These are phyloP conservation scores for Begonia peltatifolia DNA, from an alignment of 306 rosid species.

Conservation along the genomic window DNA sequence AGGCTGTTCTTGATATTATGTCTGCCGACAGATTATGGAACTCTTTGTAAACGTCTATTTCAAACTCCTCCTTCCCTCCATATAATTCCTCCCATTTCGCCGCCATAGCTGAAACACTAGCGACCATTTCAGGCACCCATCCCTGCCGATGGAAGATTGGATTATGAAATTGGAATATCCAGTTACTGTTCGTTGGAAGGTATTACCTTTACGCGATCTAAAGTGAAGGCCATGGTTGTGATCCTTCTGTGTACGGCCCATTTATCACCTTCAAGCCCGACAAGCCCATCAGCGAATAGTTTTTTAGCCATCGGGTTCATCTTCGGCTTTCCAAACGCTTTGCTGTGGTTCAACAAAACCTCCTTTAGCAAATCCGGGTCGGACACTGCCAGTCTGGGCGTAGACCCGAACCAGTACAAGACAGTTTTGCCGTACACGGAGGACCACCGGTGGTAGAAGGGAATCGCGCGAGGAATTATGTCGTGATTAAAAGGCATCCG, in stretches of 20 bases:
- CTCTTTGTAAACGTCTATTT: conserved; percentile 44
- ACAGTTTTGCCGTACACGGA: conserved; percentile 45
- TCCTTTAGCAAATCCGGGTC: conserved; percentile 60
- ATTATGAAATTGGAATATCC: too few relatives aligned
- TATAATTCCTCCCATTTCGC: conserved; percentile 43
- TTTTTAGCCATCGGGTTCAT: conserved; percentile 26
- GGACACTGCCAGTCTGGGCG: conserved; percentile 43
- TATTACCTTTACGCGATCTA: conserved; percentile 44
- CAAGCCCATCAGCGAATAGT: conserved; percentile 54
- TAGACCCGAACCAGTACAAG: conserved; percentile 60
- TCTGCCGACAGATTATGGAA: conserved; percentile 47
- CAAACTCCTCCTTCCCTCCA: conserved; percentile 40
- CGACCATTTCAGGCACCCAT: conserved; percentile 67
- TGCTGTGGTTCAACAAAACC: conserved; percentile 30
- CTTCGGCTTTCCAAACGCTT: conserved; percentile 15
- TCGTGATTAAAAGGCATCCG: conserved; percentile 26
- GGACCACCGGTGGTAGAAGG: conserved; percentile 54
- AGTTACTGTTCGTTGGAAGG: too few relatives aligned
- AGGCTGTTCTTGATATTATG: conserved; percentile 65
- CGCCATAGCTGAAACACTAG: conserved; percentile 28
- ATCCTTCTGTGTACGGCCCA: conserved; percentile 51
- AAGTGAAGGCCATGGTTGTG: conserved; percentile 36
- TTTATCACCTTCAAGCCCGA: conserved; percentile 32
- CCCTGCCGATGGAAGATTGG: conserved; percentile 11
- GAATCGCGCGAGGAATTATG: conserved; percentile 26